Percentiles rank a stretch among this genome's conserved stretches.
These are phyloP conservation scores for Chalciporus sp. DNA, from an alignment of 1,284 basidiomycete species.

Conservation along the genomic window DNA sequence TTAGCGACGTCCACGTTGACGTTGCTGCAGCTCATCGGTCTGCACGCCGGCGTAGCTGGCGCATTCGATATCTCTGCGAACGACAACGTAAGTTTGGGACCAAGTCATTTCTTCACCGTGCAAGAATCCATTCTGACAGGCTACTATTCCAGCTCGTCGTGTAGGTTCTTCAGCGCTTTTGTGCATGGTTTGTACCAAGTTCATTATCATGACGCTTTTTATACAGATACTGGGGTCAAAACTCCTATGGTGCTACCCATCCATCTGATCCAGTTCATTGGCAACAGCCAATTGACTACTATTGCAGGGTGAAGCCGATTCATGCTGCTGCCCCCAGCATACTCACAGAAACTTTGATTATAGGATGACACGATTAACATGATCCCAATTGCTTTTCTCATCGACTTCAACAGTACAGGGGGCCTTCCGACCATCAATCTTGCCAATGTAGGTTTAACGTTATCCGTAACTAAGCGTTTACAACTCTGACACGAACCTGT, in stretches of 20 bases:
- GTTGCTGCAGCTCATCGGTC: no score
- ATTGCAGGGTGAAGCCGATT: constrained; percentile 22
- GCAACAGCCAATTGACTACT: constrained; percentile 33
- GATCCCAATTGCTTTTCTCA: constrained; percentile 62
- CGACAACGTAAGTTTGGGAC: constrained; percentile 1
- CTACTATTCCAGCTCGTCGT: constrained; percentile 22
- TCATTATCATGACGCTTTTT: not conserved
- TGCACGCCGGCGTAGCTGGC: no score
- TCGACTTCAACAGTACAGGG: constrained; percentile 56
- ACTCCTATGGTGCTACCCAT: constrained; percentile 34
- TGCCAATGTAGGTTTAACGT: constrained; percentile 48
- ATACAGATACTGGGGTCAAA: constrained; percentile 36
- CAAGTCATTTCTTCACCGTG: not conserved
- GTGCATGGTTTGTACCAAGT: not conserved
- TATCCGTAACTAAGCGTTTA: no score
- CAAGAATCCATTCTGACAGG: not conserved
- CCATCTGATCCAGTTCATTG: constrained; percentile 24
- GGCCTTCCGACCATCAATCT: constrained; percentile 62
- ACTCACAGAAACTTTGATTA: not conserved
- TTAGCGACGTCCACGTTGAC: no score
- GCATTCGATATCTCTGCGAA: no score
- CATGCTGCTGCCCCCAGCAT: not conserved
- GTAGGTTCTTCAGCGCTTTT: constrained; percentile 9
- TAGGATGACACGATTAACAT: constrained; percentile 30
- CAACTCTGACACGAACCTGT: not conserved